Percentiles rank a stretch among this genome's conserved stretches.
These are phyloP conservation scores for Russula foetens DNA, from an alignment of 768 basidiomycete genomes.

Conservation along the genomic window DNA sequence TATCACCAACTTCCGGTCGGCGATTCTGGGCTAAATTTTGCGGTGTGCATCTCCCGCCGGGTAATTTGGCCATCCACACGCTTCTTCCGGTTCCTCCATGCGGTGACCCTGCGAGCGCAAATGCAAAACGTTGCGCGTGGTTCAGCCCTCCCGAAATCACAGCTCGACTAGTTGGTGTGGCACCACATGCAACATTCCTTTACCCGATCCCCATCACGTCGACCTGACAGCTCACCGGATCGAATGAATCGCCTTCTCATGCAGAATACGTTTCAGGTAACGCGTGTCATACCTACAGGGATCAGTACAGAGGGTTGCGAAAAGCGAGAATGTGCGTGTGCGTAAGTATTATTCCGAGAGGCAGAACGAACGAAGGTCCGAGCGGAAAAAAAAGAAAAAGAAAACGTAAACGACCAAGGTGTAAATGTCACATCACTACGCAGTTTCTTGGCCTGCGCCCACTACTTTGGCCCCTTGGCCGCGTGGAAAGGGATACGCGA, in stretches of 20 bases:
- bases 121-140: neutral
- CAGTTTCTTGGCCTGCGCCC: slow-evolving; percentile 33
- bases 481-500: slow-evolving; percentile 69
- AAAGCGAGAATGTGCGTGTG: slow-evolving; percentile 1
- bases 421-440: slow-evolving; percentile 44
- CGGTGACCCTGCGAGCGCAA: too few relatives aligned
- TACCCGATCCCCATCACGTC: neutral
- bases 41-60: too few relatives aligned
- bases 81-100: too few relatives aligned
- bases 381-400: neutral
- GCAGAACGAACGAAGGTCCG: neutral
- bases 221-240: neutral
- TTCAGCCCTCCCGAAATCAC: neutral
- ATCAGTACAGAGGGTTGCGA: slow-evolving; percentile 10
- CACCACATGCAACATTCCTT: neutral
- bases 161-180: too few relatives aligned
- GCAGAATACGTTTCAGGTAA: slow-evolving; percentile 1
- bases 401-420: neutral
- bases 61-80: too few relatives aligned
- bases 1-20: too few relatives aligned
- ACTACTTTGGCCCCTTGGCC: slow-evolving; percentile 53
- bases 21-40: too few relatives aligned
- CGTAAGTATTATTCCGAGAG: slow-evolving; percentile 11
- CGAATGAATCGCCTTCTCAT: neutral
- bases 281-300: slow-evolving; percentile 10